Base-by-base conservation (phyloP, 164 flowering plant genomes). In the Euptelea pleiosperma region DNA sequence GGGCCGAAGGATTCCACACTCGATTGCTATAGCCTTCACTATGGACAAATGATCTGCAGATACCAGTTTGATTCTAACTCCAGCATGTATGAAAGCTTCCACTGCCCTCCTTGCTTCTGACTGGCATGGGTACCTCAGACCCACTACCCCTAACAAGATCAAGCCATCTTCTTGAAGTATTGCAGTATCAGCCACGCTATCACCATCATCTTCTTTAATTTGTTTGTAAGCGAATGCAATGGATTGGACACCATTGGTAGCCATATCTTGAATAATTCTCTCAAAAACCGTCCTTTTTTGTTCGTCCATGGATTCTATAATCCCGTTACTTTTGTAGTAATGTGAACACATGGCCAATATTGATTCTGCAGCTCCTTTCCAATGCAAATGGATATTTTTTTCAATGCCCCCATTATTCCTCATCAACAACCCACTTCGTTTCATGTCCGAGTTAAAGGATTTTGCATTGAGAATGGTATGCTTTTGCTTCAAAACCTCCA, bases 161-260 rank as follows among this genome's bases (percentile, higher is more conserved):
- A 73, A 40, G 41, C 26, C 60, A 7, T 62, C 44, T 42, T 60
- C 60, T 37, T 21, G 33, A 31, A 52, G 43, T 7, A 8, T 21
- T 2, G 25, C 4, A 18, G 2, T 19, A 29, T 28, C 29, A 49
- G 28, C 53, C 21, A 14, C 53, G 70, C 70, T 18, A 73, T 44
- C 9, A 63, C 36, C 41, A 21, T 26, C 30, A 50, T 47, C 33
- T 43, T 36, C 16, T 3, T 52, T 19, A 30, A 26, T 55, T 41
- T 45, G 49, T 11, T 24, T 54, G 31, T 54, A 47, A 45, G 77
- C 73, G 49, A 54, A 66, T 47, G 73, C 77, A 41, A 69, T 39
- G 21, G 67, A 40, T 55, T 43, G 21, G 18, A 56, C 52, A 40
- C 61, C 55, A 16, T 40, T 53, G 4, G 34, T 44, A 19, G 25